phyloP scores from a whole-genome alignment of 208 protist species.

The Acanthamoeba triangularis region DNA sequence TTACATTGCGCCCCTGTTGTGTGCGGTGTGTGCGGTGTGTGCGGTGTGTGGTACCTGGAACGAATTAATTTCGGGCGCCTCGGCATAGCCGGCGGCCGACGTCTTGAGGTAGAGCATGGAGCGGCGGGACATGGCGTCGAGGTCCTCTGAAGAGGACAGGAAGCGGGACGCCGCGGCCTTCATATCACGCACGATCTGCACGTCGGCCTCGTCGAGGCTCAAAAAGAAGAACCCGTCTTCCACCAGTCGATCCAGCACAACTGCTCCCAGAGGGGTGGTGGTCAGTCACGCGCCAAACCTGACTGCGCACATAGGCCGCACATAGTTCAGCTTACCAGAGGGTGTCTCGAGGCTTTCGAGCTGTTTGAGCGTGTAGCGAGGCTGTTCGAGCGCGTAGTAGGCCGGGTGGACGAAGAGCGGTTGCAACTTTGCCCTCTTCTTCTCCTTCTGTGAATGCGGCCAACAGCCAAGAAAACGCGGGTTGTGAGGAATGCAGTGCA shows the following conservation, averaged over 20 bases:
- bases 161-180: background rate
- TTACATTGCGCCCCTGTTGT: too few species aligned
- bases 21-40: too few species aligned
- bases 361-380: background rate
- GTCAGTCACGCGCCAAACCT: background rate
- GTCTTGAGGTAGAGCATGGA: conserved; percentile 49
- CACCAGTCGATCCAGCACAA: conserved; percentile 3
- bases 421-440: background rate
- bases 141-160: background rate
- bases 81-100: conserved; percentile 1
- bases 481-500: background rate
- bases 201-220: background rate
- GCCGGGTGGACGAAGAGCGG: conserved; percentile 8
- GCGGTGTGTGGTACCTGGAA: too few species aligned
- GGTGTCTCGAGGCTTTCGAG: background rate
- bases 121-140: conserved; percentile 9
- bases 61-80: too few species aligned
- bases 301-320: too few species aligned
- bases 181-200: background rate
- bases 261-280: background rate
- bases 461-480: too few species aligned
- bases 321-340: background rate
- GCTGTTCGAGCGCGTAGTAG: conserved; percentile 7
- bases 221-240: conserved; percentile 37
- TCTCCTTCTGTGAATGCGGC: background rate